Base-by-base conservation (phyloP, 768 basidiomycete genomes). In the Calocybe cyanea region DNA sequence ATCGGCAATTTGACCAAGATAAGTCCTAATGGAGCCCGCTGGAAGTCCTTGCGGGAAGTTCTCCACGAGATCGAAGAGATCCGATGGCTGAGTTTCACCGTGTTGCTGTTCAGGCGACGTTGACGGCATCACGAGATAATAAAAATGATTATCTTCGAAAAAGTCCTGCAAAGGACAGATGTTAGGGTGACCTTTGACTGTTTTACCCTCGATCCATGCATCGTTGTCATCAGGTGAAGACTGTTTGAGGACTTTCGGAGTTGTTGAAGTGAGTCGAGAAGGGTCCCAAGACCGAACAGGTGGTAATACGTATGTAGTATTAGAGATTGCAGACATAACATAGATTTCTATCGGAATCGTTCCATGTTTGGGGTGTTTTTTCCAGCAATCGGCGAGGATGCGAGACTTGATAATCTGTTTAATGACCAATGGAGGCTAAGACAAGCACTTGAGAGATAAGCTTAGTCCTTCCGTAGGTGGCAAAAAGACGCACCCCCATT, bases 341-440 rank as follows among this genome's bases (percentile, higher is more conserved):
- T 87, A 89, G 19, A 95, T 95, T 69, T 99, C 96, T 70, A 98
- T 95, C 13, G 96, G 95, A 57, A 98, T 96, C 7, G 96, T 96
- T 46, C 95, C 95, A 63, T 89, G 80, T 51, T 85, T 81, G 34
- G 89, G 87, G 63, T 99, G 95, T 59, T 89, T 90, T 72, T 98
- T 98, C 96, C 96, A 99, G 65, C 95, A 98, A 69, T 99, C 95
- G 23, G 95, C 95, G 42, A 99, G 78, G 49, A 99, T 99, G 41
- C 96, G 88, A 38, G 91, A 93, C 66, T 98, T 98, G 73, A 98
- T 94, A 59, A 98, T 85, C 66, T 96, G 94, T 61, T 99, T 99
- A 67, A 99, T 92, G 57, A 99, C 86, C 49, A 96, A 69, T 30
- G 87, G 83, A 3, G 92, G 86, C 92, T 93, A 57, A 50, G 37